phyloP scores from a whole-genome alignment of 78 protist genomes.

The Anaeramoeba flamelloides region DNA sequence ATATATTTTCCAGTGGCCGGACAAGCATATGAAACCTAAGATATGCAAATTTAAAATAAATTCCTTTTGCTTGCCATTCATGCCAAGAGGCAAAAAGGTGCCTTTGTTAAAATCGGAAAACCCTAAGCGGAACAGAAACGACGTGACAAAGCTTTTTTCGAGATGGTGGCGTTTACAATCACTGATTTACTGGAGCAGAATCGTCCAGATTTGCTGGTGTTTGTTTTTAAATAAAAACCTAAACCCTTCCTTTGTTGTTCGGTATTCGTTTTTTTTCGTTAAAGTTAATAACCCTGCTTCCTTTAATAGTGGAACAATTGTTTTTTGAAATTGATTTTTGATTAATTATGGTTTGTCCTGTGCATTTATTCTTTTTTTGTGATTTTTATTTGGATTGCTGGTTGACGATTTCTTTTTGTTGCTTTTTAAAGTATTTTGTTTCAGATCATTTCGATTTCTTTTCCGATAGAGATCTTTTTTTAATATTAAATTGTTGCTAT shows the following conservation, averaged over 20 bases:
- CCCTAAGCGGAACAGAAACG: background rate
- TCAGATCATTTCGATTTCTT: background rate
- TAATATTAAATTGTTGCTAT: too few relatives aligned
- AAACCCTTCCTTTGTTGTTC: background rate
- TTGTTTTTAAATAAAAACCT: background rate
- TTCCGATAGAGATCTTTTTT: too few relatives aligned
- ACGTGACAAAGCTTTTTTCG: background rate
- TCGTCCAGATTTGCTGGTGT: background rate
- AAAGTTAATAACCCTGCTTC: too few relatives aligned
- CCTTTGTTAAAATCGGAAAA: background rate
- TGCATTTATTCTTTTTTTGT: background rate
- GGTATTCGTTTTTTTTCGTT: background rate
- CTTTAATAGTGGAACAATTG: background rate
- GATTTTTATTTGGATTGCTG: background rate
- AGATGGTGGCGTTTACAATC: background rate
- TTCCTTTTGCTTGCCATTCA: background rate
- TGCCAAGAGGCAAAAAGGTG: background rate
- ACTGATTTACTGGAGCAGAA: background rate
- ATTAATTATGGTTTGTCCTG: background rate
- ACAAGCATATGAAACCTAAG: background rate
- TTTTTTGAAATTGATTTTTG: background rate
- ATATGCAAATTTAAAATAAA: background rate
- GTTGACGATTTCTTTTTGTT: background rate
- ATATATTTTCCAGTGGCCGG: background rate
- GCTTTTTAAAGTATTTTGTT: background rate